A percentile compares a stretch with the other conserved stretches of the same genome.
Evolutionary conservation across 169 alveolate species (phyloP).

Genomic region (Cryptosporidium baileyi): DNA sequence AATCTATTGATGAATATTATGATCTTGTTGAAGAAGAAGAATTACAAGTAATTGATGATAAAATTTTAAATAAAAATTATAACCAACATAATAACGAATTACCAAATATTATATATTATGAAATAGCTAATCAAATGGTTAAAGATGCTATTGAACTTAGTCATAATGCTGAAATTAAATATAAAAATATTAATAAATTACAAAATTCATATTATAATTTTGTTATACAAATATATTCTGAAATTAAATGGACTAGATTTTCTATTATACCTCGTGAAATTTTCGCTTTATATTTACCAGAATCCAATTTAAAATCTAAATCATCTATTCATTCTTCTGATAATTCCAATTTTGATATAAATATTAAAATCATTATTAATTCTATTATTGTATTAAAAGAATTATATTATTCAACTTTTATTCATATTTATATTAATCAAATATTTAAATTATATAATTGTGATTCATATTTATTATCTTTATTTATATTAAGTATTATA

Average conservation of each 20-base stretch:
- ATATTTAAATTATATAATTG: slow-evolving; percentile 3
- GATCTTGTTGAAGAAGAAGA: neutral
- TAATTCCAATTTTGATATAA: neutral
- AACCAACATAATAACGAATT: neutral
- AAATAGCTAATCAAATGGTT: slow-evolving; percentile 22
- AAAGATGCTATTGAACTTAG: slow-evolving; percentile 34
- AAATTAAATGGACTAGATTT: slow-evolving; percentile 52
- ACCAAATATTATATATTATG: slow-evolving; percentile 23
- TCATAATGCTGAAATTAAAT: slow-evolving; percentile 25
- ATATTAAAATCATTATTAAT: neutral
- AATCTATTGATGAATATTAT: neutral
- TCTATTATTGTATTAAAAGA: slow-evolving; percentile 21
- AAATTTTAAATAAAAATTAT: neutral
- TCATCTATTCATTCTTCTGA: neutral
- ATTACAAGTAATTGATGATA: neutral
- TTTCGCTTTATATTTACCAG: slow-evolving; percentile 61
- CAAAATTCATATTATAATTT: slow-evolving; percentile 37
- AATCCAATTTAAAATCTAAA: neutral
- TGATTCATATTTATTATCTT: slow-evolving; percentile 16
- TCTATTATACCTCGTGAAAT: slow-evolving; percentile 50
- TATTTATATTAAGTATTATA: slow-evolving; percentile 7
- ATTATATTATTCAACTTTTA: slow-evolving; percentile 7
- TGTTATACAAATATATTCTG: slow-evolving; percentile 24
- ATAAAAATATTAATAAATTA: slow-evolving; percentile 1
- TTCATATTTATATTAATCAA: neutral